These are phyloP conservation scores for Populus hybrid DNA, from an alignment of 441 rosid genomes.

Conservation along the genomic window DNA sequence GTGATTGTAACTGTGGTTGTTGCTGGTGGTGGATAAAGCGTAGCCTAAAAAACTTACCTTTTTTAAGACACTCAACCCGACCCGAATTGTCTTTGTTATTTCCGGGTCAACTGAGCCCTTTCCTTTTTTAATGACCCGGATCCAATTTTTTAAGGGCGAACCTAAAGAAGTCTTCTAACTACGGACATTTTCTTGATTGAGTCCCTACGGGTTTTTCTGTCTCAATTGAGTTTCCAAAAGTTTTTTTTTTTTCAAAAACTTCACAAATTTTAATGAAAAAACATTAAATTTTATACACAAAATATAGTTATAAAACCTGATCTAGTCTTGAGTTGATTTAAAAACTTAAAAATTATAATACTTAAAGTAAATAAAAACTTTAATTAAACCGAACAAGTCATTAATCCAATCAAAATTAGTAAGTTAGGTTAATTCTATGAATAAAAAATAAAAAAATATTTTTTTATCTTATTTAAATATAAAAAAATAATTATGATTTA, in stretches of 20 bases:
- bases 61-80: slow-evolving; percentile 5
- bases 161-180: neutral
- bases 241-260: neutral
- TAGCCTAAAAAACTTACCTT: slow-evolving; percentile 9
- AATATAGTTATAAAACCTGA: no score
- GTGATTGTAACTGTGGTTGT: slow-evolving; percentile 13
- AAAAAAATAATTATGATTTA: no score
- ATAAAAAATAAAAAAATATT: no score
- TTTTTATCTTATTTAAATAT: no score
- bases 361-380: no score
- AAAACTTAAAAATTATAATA: no score
- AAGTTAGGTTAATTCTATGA: no score
- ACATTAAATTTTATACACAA: neutral
- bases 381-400: no score
- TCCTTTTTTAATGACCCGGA: neutral
- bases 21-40: slow-evolving; percentile 16
- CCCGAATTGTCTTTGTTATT: slow-evolving; percentile 3
- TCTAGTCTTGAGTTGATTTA: no score
- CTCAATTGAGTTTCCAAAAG: neutral
- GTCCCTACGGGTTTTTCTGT: neutral
- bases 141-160: neutral
- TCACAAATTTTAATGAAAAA: neutral
- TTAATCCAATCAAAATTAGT: no score
- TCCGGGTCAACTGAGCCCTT: neutral
- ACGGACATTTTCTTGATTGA: neutral